Conservation (phyloP, 768 basidiomycete species). For the Xerocomellus amylosporus region DNA sequence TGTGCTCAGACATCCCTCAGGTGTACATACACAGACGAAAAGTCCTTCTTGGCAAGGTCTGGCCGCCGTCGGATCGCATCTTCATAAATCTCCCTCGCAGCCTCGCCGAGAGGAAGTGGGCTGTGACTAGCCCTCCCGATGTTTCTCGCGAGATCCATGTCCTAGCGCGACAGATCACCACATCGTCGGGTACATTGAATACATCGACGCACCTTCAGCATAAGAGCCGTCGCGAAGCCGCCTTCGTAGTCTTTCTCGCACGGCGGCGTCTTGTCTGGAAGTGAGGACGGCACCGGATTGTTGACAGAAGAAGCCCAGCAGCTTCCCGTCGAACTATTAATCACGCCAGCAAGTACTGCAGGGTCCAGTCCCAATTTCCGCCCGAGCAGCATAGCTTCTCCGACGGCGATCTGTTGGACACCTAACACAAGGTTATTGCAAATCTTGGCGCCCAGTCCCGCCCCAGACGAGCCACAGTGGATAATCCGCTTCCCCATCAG, state of each 20-base stretch:
- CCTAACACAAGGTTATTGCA: conserved; percentile 84
- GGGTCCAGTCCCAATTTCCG: conserved; percentile 78
- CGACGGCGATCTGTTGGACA: conserved; percentile 78
- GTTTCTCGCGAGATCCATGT: conserved; percentile 77
- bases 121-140: conserved; percentile 50
- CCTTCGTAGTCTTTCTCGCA: conserved; percentile 83
- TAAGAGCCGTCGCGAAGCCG: conserved; percentile 79
- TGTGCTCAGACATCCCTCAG: conserved; percentile 34
- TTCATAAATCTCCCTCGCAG: conserved; percentile 62
- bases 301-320: conserved; percentile 87
- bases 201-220: conserved; percentile 63
- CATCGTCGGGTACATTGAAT: neutral
- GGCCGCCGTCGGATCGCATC: conserved; percentile 51
- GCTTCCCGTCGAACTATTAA: conserved; percentile 80
- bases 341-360: conserved; percentile 71
- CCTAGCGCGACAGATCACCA: conserved; percentile 42
- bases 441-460: conserved; percentile 85
- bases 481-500: conserved; percentile 82
- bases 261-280: conserved; percentile 71
- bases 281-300: conserved; percentile 78
- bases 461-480: conserved; percentile 78
- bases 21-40: conserved; percentile 76
- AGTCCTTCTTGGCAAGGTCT: conserved; percentile 68
- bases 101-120: conserved; percentile 62
- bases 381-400: conserved; percentile 90